phyloP scores from a whole-genome alignment of 1,139 yeast genomes.

The Scheffersomyces segobiensis region DNA sequence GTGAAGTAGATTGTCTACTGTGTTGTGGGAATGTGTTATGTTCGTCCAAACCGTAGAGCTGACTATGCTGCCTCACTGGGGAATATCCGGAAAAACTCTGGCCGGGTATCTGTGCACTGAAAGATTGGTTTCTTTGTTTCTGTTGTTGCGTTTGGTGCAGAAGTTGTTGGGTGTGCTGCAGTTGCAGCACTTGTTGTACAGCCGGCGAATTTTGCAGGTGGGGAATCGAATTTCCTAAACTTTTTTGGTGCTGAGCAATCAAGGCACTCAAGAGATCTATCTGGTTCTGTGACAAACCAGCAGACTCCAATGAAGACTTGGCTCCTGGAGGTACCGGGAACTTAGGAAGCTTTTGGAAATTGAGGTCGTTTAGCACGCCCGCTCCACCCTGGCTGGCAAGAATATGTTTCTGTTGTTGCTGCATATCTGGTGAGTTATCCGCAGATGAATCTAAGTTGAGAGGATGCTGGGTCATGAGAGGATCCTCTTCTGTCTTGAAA shows the following conservation, averaged over 20 bases:
- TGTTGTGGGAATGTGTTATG: background rate
- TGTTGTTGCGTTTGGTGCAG: slow-evolving; percentile 2
- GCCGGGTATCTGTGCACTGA: background rate
- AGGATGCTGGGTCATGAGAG: background rate
- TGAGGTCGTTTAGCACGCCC: slow-evolving; percentile 7
- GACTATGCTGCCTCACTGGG: slow-evolving; percentile 28
- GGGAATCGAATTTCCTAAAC: slow-evolving; percentile 24
- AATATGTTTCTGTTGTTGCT: background rate
- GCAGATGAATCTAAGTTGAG: background rate
- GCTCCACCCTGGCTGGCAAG: background rate
- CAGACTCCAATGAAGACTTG: slow-evolving; percentile 56
- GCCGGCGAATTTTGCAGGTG: slow-evolving; percentile 1
- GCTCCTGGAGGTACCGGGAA: slow-evolving; percentile 77
- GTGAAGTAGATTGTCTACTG: background rate
- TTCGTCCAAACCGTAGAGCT: slow-evolving; percentile 4
- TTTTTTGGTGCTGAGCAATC: slow-evolving; percentile 65
- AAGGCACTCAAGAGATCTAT: slow-evolving; percentile 71
- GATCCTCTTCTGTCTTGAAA: background rate
- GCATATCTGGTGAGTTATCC: background rate
- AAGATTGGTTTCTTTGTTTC: background rate
- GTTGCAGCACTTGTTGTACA: background rate
- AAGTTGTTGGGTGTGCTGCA: slow-evolving; percentile 6
- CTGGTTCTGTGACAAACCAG: slow-evolving; percentile 66
- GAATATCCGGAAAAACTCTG: slow-evolving; percentile 5
- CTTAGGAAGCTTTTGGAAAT: slow-evolving; percentile 47